Base-by-base conservation (phyloP, 2,329 filamentous ascomycete species). In the Gremmenia infestans region DNA sequence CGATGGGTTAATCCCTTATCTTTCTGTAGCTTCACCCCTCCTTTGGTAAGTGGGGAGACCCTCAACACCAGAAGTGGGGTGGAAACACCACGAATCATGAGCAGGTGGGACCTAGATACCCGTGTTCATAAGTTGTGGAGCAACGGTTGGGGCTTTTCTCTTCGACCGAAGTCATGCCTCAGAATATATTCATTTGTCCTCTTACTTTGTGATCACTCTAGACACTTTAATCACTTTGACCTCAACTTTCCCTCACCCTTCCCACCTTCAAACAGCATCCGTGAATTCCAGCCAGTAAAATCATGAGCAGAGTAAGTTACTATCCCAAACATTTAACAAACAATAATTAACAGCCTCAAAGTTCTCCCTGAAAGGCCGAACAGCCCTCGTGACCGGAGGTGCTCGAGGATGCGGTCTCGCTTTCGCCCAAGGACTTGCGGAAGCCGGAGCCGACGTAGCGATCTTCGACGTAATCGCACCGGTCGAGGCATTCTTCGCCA, bases 351-450 rank as follows among this genome's bases (percentile, higher is more conserved):
- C 19, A 22, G 1, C 19, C 19, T 15, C 19, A 9, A 12, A 75
- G 70, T 78, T 78, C 61, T 76, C 74, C 2, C 67, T 78, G n/a
- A 68, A 73, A 63, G 74, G 74, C 19, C 71, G 74, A 42, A 76
- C 72, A 4, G 74, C 75, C 8, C 65, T 77, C 14, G 70, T 78
- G 5, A 78, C 76, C 1, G 76, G 76, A 19, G 76, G 74, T n/a
- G 72, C 73, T 8, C 67, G 73, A 50, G 76, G 76, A 5, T 73
- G 72, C 50, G 76, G 76, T 7, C 70, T 77, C 2, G 71, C 73
- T 6, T 75, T 77, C 56, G 74, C 73, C 3, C 63, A 73, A 52
- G 75, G 72, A 2, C 71, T 77, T 0, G 74, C 74, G 17, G 75
- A 77, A 65, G 74, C 73, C 17, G 75, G 74, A 2, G 75, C 74